A percentile compares a stretch with the other conserved stretches of the same genome.
These are phyloP conservation scores for Phallus indusiatus DNA, from an alignment of 768 basidiomycete species.

Conservation along the genomic window DNA sequence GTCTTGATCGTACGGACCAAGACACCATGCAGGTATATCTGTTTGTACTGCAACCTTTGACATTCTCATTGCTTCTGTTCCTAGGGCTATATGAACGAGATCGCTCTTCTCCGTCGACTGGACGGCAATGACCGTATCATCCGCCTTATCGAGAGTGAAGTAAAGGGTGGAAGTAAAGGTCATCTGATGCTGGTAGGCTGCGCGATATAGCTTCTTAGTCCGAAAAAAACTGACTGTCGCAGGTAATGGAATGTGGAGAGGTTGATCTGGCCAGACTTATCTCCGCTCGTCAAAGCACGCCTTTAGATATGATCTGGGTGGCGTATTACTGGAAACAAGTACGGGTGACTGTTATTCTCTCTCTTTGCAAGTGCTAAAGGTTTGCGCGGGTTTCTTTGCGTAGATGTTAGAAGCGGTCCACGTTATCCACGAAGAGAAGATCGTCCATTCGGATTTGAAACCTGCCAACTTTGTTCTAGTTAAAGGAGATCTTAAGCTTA, in stretches of 20 bases:
- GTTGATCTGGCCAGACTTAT: constrained; percentile 73
- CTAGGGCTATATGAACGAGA: constrained; percentile 89
- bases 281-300: constrained; percentile 74
- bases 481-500: constrained; percentile 89
- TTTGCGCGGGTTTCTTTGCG: not conserved
- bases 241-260: constrained; percentile 94
- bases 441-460: constrained; percentile 97
- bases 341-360: constrained; percentile 13
- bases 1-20: constrained; percentile 78
- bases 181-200: constrained; percentile 49
- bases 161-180: constrained; percentile 68
- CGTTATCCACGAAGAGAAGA: constrained; percentile 95
- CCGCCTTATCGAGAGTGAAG: constrained; percentile 81
- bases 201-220: too few species aligned
- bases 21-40: constrained; percentile 57
- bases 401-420: constrained; percentile 99
- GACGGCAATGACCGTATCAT: constrained; percentile 91
- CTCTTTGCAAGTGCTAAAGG: not conserved
- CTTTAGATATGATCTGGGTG: constrained; percentile 88
- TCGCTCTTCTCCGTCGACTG: constrained; percentile 85
- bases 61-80: not conserved
- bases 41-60: not conserved
- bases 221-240: too few species aligned
- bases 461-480: constrained; percentile 98
- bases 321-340: constrained; percentile 98